These are phyloP conservation scores for Discostella stelligeroides DNA, from an alignment of 108 stramenopile genomes.

Conservation along the genomic window DNA sequence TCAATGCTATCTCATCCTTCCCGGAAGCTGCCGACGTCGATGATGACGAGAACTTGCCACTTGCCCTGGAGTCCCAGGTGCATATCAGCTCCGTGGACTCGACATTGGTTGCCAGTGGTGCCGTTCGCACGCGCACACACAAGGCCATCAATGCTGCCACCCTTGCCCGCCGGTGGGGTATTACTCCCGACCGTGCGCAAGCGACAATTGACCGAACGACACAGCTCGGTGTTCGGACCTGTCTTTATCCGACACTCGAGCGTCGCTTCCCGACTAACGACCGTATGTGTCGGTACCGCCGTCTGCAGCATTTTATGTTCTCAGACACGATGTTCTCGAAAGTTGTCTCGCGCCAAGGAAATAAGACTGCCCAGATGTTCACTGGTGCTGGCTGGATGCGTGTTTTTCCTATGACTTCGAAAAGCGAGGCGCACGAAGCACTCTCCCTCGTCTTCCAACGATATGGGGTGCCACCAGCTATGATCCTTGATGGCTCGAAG, in stretches of 20 bases:
- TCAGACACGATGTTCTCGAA: slow-evolving; percentile 28
- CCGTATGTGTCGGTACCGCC: slow-evolving; percentile 17
- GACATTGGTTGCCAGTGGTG: neutral
- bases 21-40: slow-evolving; percentile 1
- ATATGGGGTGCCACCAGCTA: slow-evolving; percentile 32
- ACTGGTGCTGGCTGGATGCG: slow-evolving; percentile 26
- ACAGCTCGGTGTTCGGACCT: slow-evolving; percentile 23
- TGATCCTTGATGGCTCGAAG: slow-evolving; percentile 40
- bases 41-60: slow-evolving; percentile 15
- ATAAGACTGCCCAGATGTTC: slow-evolving; percentile 34
- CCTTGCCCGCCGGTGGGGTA: slow-evolving; percentile 26
- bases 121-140: neutral
- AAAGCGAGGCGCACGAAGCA: slow-evolving; percentile 32
- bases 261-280: slow-evolving; percentile 22
- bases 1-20: slow-evolving; percentile 5
- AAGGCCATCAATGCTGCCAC: neutral
- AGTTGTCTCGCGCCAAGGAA: slow-evolving; percentile 10
- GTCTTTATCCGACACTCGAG: slow-evolving; percentile 15
- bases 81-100: too few species aligned
- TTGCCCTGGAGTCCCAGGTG: slow-evolving; percentile 1
- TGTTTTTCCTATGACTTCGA: slow-evolving; percentile 29
- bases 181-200: slow-evolving; percentile 28
- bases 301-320: slow-evolving; percentile 22
- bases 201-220: slow-evolving; percentile 32
- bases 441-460: slow-evolving; percentile 19